Evolutionary conservation across 2,329 filamentous ascomycete genomes (phyloP).

Genomic region (Thermomyces lanuginosus): DNA sequence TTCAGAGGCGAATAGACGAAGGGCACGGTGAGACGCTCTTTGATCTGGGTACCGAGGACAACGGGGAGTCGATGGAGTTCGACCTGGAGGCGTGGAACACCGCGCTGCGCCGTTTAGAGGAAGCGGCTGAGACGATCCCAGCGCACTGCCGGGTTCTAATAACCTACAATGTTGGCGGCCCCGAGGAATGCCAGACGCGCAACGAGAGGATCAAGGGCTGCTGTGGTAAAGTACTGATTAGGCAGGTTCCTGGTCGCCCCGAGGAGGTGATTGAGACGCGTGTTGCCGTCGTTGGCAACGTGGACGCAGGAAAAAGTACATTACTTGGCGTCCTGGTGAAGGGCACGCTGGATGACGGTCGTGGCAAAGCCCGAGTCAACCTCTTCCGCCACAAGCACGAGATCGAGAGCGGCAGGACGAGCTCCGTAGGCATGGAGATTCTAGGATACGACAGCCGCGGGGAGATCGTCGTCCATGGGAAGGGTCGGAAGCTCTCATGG

Average conservation of each 20-base stretch:
- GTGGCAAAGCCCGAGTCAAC: slow-evolving; percentile 84
- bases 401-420: slow-evolving; percentile 86
- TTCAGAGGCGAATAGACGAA: slow-evolving; percentile 58
- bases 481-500: slow-evolving; percentile 82
- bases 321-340: slow-evolving; percentile 92
- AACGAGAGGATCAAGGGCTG: slow-evolving; percentile 54
- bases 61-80: slow-evolving; percentile 68
- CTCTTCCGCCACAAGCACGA: slow-evolving; percentile 97
- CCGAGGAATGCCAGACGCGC: slow-evolving; percentile 50
- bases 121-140: slow-evolving; percentile 46
- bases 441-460: slow-evolving; percentile 89
- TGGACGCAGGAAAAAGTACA: slow-evolving; percentile 93
- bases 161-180: slow-evolving; percentile 77
- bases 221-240: slow-evolving; percentile 73
- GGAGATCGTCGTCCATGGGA: slow-evolving; percentile 64
- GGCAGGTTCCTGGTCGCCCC: slow-evolving; percentile 53
- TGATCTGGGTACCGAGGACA: slow-evolving; percentile 82
- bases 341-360: slow-evolving; percentile 82
- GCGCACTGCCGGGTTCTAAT: slow-evolving; percentile 70
- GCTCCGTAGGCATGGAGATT: slow-evolving; percentile 96
- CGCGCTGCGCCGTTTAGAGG: slow-evolving; percentile 49
- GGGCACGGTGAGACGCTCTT: slow-evolving; percentile 82
- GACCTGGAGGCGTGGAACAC: slow-evolving; percentile 56
- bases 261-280: slow-evolving; percentile 90
- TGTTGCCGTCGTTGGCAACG: slow-evolving; percentile 93